Base-by-base conservation (phyloP, 2,329 filamentous ascomycete species). In the Sporothrix variecibatus region DNA sequence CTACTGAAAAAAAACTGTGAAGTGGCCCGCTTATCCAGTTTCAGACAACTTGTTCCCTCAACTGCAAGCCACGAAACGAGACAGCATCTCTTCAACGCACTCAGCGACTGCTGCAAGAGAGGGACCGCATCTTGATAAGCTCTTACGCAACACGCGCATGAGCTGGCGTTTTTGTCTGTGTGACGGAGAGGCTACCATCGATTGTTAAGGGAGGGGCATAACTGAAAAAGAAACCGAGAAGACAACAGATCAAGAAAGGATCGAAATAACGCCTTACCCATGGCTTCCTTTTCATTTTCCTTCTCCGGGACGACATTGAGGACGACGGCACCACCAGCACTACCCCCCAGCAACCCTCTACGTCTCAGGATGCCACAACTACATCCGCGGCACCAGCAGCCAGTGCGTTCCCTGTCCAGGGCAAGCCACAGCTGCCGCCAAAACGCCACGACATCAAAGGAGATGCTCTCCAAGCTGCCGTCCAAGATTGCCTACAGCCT, bases 401-500 rank as follows among this genome's bases (percentile, higher is more conserved):
- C 72, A 83, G 85, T 76, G 90, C 90, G 20, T 92, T 92, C 77
- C 90, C 90, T 5, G 86, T 91, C 31, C 83, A 86, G 67, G 89
- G 89, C 74, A 89, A 90, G 77, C 86, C 89, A 73, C 85, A 90
- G 72, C 85, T 92, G 3, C 85, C 86, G 11, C 85, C 89, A 9
- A 82, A 82, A n/a, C 80, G 80, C 68, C 89, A 91, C 80, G 81
- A 83, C 72, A 78, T 91, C 43, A 78, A 78, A 81, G 23, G 79
- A 82, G 3, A 85, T 92, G 80, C 82, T 92, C n/a, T 81, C 84
- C 2, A 82, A 82, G 73, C 85, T 95, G 64, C 93, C 93, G 0
- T 93, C 91, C 73, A 93, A 93, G 81, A 87, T 96, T 72, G 90
- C 92, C 23, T 95, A 92, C 82, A 86, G 87, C 78, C 86, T 86